Evolutionary conservation across 2,329 filamentous ascomycete genomes (phyloP), one percentile per base, ranked within the genome.

Genomic region (Cercospora sp.): DNA sequence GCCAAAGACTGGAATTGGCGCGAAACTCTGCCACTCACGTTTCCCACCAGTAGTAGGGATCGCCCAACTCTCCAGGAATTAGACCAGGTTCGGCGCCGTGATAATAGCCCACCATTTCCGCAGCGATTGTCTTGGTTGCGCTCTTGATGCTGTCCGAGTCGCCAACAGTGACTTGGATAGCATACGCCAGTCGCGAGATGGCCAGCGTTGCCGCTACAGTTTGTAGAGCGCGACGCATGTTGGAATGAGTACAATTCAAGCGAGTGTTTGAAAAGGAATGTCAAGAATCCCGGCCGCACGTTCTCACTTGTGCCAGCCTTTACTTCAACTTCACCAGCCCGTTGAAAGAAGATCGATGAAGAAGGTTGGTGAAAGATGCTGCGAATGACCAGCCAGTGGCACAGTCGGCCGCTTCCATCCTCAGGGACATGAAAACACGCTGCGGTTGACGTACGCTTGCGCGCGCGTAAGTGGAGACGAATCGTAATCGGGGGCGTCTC

Each of bases 1-100:
- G 9, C 36, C 16, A 42, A 16, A 42, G 36, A 42, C 36, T 8
- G 3, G 36, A n/a, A 36, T 5, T 42, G 36, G 7, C 8, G 9
- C 9, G 16, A n/a, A 1, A 8, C 10, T 16, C n/a, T n/a, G 5
- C 6, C 31, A 59, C 75, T 58, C 72, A 70, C 16, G 86, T 87
- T 75, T 91, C 87, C 89, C 89, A 92, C 89, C 89, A 92, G 82
- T 91, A 91, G 76, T 89, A 90, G 69, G 89, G 89, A 30, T 84
- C 77, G 1, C 87, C 87, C 45, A 93, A 79, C 65, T 84, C 79
- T 53, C 85, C 85, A 4, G 83, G 84, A 30, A 82, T 82, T 10
- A 80, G 78, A 6, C 83, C 83, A 1, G 84, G 81, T 45, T 81
- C 75, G 67, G 86, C 85, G 13, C 85, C 85, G 31, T 79, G 78